phyloP scores from a whole-genome alignment of 129 eudicot genomes.

The Flaveria sonorensis region DNA sequence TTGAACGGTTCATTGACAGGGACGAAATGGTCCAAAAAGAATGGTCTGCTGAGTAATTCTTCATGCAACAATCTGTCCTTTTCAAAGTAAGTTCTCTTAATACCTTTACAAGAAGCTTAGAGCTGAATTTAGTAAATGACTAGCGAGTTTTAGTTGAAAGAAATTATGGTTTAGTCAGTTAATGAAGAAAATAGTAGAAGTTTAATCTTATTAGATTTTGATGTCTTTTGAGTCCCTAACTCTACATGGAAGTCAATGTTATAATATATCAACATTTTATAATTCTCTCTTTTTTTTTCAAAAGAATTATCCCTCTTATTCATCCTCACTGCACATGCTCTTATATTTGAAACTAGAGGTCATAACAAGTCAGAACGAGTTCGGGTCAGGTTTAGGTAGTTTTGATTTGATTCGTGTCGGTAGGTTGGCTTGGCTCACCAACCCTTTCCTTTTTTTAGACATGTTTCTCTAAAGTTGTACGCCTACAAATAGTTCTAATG shows the following conservation, averaged over 20 bases:
- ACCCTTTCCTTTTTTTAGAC: too few relatives aligned
- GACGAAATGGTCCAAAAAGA: slow-evolving; percentile 62
- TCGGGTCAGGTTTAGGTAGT: neutral
- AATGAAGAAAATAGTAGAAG: neutral
- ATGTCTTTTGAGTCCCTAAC: neutral
- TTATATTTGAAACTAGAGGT: neutral
- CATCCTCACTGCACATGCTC: neutral
- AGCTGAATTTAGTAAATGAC: slow-evolving; percentile 28
- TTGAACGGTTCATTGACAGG: slow-evolving; percentile 83
- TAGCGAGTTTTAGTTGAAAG: slow-evolving; percentile 12
- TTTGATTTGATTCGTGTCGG: neutral
- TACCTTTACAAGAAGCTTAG: slow-evolving; percentile 15
- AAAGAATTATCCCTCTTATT: neutral
- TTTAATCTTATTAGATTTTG: neutral
- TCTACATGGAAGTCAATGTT: neutral
- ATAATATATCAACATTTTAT: neutral
- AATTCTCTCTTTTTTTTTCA: neutral
- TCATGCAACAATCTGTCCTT: neutral
- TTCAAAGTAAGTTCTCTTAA: slow-evolving; percentile 2
- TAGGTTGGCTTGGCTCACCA: neutral
- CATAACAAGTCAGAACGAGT: neutral
- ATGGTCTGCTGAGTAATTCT: slow-evolving; percentile 35
- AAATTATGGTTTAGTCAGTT: neutral
- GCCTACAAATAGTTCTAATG: neutral
- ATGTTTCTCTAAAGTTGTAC: too few relatives aligned